Conservation (phyloP, 1,284 basidiomycete species). For the Agaricales sp. region DNA sequence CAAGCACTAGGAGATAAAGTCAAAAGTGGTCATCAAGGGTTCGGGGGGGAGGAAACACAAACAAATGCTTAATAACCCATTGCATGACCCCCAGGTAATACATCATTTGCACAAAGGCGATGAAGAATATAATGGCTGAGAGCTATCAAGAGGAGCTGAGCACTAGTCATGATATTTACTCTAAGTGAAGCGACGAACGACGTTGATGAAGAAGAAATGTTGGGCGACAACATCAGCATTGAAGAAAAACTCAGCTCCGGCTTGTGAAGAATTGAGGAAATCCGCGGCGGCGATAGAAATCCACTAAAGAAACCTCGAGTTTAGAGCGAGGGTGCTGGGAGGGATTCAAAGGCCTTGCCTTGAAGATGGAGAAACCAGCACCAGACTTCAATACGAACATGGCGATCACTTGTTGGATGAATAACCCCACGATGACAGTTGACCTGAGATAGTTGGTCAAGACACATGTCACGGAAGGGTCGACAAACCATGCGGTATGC, state of each 20-base stretch:
- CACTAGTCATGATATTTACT: conserved; percentile 3
- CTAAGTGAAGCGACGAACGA: conserved; percentile 28
- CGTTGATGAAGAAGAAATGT: conserved; percentile 80
- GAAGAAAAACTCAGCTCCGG: conserved; percentile 75
- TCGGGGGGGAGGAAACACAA: conserved; percentile 16
- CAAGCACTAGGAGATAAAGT: conserved; percentile 47
- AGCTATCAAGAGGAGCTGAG: conserved; percentile 31
- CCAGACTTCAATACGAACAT: conserved; percentile 77
- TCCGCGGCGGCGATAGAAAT: conserved; percentile 67
- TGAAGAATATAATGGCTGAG: conserved; percentile 74
- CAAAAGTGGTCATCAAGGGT: neutral
- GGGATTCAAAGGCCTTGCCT: conserved; percentile 10
- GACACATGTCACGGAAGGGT: too few relatives aligned
- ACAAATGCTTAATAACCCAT: conserved; percentile 80
- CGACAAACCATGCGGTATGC: conserved; percentile 1
- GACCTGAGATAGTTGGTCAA: conserved; percentile 35
- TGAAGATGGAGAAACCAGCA: conserved; percentile 75
- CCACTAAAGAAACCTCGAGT: conserved; percentile 28
- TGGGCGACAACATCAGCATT: conserved; percentile 52
- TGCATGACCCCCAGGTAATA: conserved; percentile 85
- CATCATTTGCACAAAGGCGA: conserved; percentile 81
- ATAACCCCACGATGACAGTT: conserved; percentile 77
- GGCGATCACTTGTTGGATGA: conserved; percentile 75
- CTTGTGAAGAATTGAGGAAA: conserved; percentile 53
- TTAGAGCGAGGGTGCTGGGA: neutral